phyloP scores from a whole-genome alignment of 2,329 filamentous ascomycete species.

The Pezicula neosporulosa region DNA sequence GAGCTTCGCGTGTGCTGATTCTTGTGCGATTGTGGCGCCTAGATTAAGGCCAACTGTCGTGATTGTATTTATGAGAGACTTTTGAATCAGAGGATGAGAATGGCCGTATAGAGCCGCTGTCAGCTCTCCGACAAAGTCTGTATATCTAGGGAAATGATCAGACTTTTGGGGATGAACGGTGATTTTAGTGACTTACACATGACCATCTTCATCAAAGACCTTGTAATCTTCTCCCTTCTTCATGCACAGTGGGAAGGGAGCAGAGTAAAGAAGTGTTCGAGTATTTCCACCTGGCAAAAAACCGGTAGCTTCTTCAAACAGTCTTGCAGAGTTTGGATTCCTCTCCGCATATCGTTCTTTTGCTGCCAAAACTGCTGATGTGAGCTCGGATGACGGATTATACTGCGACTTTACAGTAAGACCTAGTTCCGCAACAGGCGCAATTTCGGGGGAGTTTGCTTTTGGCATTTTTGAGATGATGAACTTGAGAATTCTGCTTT shows the following conservation, averaged over 20 bases:
- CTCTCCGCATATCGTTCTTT: not conserved
- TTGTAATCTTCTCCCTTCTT: conserved; percentile 3
- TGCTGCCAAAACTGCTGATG: not conserved
- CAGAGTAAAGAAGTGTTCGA: conserved; percentile 7
- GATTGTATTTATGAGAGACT: conserved; percentile 35
- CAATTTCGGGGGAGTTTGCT: not conserved
- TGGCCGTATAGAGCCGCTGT: conserved; percentile 64
- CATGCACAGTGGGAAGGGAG: conserved; percentile 8
- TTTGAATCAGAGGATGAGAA: conserved; percentile 49
- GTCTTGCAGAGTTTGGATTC: not conserved
- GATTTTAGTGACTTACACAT: not conserved
- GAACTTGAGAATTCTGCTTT: not conserved
- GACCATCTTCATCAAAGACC: conserved; percentile 4
- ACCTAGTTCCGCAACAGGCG: not conserved
- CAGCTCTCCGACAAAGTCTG: conserved; percentile 60
- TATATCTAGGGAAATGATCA: conserved; percentile 32
- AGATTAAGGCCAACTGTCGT: conserved; percentile 49
- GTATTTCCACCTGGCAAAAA: conserved; percentile 12
- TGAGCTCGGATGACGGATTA: not conserved
- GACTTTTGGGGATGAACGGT: not conserved
- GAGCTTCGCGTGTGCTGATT: conserved; percentile 44
- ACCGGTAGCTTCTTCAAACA: conserved; percentile 2
- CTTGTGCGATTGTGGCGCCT: conserved; percentile 46
- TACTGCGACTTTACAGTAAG: not conserved
- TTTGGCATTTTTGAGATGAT: not conserved